Evolutionary conservation across 331 rosid genomes (phyloP).

Genomic region (Cydonia oblonga): DNA sequence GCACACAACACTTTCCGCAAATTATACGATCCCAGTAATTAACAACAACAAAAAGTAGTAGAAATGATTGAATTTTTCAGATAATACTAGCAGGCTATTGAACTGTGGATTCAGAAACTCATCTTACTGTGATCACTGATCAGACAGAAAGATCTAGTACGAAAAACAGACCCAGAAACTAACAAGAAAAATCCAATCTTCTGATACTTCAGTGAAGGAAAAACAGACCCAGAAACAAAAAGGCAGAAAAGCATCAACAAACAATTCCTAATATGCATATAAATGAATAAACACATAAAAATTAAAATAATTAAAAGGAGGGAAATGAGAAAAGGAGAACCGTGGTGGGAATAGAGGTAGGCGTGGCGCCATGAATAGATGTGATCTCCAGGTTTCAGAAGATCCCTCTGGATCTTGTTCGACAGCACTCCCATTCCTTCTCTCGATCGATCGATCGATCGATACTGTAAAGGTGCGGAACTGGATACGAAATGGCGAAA

Average conservation of each 20-base stretch:
- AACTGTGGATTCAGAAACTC: background rate
- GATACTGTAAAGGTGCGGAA: background rate
- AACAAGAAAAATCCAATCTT: background rate
- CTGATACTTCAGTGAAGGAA: background rate
- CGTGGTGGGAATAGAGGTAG: constrained; percentile 59
- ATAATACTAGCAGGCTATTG: background rate
- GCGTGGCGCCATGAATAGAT: constrained; percentile 61
- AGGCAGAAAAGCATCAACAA: background rate
- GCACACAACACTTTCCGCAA: background rate
- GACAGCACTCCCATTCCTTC: constrained; percentile 49
- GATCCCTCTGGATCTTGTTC: constrained; percentile 32
- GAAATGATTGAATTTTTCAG: background rate
- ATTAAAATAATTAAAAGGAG: background rate
- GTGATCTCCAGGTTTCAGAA: constrained; percentile 50
- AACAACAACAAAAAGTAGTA: background rate
- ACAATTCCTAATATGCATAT: background rate
- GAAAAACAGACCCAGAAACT: background rate
- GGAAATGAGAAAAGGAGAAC: constrained; percentile 18
- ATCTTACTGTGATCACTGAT: no score
- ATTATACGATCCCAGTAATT: background rate
- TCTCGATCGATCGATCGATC: constrained; percentile 19
- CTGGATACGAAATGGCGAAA: background rate
- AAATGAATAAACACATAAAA: background rate
- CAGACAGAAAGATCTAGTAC: no score
- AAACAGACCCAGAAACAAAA: background rate